A percentile compares a stretch with the other conserved stretches of the same genome.
These are phyloP conservation scores for Vitis labrusca DNA, from an alignment of 164 flowering plant genomes.

Conservation along the genomic window DNA sequence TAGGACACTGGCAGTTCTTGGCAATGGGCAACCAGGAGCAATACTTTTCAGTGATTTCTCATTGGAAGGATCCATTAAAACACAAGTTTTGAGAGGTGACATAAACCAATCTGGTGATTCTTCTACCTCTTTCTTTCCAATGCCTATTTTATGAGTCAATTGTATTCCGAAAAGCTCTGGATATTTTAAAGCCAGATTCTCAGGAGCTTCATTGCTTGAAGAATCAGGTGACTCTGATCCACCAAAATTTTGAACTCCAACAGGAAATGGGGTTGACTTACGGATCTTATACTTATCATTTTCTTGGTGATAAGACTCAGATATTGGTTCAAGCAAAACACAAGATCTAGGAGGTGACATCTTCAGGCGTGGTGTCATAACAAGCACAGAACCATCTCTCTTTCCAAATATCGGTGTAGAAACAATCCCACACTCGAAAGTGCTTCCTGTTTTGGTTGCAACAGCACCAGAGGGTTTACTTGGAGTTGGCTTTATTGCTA, in stretches of 20 bases:
- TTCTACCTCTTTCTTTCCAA: conserved; percentile 38
- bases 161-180: conserved; percentile 55
- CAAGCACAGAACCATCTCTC: conserved; percentile 34
- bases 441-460: conserved; percentile 8
- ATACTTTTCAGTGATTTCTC: conserved; percentile 20
- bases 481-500: conserved; percentile 21
- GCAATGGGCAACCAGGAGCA: conserved; percentile 6
- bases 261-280: conserved; percentile 50
- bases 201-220: conserved; percentile 34
- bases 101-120: conserved; percentile 58
- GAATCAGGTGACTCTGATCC: conserved; percentile 37
- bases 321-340: conserved; percentile 67
- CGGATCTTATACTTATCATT: conserved; percentile 6
- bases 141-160: conserved; percentile 23
- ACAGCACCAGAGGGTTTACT: conserved; percentile 16
- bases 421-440: conserved; percentile 6
- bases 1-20: background rate
- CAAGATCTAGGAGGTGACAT: conserved; percentile 85
- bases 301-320: conserved; percentile 32
- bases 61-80: conserved; percentile 60
- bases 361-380: conserved; percentile 68
- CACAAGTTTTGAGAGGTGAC: conserved; percentile 89
- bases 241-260: conserved; percentile 22
- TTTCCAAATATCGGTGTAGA: conserved; percentile 36
- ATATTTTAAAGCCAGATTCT: conserved; percentile 47